phyloP scores from a whole-genome alignment of 495 filamentous ascomycete genomes.

The Neurospora hispaniola region DNA sequence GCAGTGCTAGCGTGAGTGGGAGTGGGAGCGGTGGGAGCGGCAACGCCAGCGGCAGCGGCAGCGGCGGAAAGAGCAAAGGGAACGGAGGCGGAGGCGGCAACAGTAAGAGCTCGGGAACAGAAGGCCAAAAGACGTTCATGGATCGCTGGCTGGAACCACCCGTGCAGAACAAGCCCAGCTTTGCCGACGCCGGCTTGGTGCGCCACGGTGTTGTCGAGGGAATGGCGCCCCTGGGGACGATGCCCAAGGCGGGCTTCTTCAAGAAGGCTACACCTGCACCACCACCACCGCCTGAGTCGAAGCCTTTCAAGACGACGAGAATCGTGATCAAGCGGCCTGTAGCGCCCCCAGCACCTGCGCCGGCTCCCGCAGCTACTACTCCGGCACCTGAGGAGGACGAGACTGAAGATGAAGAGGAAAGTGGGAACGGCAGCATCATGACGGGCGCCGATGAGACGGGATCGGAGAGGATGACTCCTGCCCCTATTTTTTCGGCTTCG shows the following conservation, averaged over 20 bases:
- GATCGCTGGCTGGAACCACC: conserved; percentile 64
- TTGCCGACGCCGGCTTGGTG: conserved; percentile 53
- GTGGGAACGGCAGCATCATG: conserved; percentile 2
- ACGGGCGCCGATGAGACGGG: conserved; percentile 11
- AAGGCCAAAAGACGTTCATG: conserved; percentile 29
- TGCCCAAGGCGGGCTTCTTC: conserved; percentile 41
- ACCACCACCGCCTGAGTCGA: conserved; percentile 8
- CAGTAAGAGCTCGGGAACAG: conserved; percentile 18
- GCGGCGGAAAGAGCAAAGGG: neutral
- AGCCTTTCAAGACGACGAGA: conserved; percentile 9
- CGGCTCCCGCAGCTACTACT: neutral
- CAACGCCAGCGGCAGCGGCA: neutral
- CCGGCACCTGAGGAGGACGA: conserved; percentile 22
- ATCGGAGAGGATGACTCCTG: neutral
- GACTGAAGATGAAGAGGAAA: conserved; percentile 20
- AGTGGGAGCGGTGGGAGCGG: neutral
- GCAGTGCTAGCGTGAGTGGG: neutral
- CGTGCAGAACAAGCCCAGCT: conserved; percentile 56
- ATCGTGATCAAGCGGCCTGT: conserved; percentile 31
- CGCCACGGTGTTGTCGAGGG: conserved; percentile 54
- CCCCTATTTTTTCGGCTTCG: neutral
- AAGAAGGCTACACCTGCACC: conserved; percentile 26
- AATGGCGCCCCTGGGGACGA: conserved; percentile 58
- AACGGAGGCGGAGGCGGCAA: neutral
- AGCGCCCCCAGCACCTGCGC: conserved; percentile 6